Conservation (phyloP, 2,329 filamentous ascomycete genomes). For the Dothistroma septosporum region DNA sequence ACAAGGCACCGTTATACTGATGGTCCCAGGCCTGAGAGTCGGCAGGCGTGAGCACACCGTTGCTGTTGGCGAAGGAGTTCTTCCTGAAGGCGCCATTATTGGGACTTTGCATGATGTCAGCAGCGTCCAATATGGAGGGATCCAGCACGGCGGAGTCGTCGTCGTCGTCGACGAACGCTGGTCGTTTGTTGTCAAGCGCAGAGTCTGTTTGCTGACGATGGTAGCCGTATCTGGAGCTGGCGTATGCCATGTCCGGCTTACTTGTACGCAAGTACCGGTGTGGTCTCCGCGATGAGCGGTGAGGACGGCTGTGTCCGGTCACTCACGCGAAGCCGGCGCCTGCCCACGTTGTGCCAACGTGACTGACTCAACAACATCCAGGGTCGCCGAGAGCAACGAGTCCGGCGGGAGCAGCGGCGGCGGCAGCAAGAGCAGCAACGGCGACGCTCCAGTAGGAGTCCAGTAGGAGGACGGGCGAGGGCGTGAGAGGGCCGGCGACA, state of each 20-base stretch:
- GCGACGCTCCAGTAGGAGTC: not conserved
- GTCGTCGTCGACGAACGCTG: conserved; percentile 29
- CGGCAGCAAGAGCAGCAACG: conserved; percentile 3
- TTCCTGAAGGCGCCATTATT: conserved; percentile 28
- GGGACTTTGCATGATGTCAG: conserved; percentile 34
- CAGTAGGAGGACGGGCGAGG: not conserved
- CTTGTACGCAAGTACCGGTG: conserved; percentile 26
- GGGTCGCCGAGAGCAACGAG: conserved; percentile 8
- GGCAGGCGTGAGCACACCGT: conserved; percentile 31
- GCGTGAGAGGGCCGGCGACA: not conserved
- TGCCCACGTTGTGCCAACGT: conserved; percentile 14
- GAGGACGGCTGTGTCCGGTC: conserved; percentile 25
- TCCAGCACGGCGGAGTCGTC: conserved; percentile 29
- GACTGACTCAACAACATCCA: conserved; percentile 21
- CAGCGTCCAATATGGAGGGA: conserved; percentile 27
- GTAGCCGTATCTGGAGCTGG: conserved; percentile 24
- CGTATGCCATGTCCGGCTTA: conserved; percentile 26
- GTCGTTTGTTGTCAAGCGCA: conserved; percentile 23
- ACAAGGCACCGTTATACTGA: conserved; percentile 21
- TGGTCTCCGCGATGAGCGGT: conserved; percentile 23
- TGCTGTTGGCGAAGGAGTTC: conserved; percentile 33
- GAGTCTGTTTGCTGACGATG: conserved; percentile 23
- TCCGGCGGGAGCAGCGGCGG: conserved; percentile 6
- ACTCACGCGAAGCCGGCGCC: conserved; percentile 16
- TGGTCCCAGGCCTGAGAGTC: conserved; percentile 33